These are phyloP conservation scores for Coix lacrymajobi DNA, from an alignment of 176 grass and related monocot genomes.

Conservation along the genomic window DNA sequence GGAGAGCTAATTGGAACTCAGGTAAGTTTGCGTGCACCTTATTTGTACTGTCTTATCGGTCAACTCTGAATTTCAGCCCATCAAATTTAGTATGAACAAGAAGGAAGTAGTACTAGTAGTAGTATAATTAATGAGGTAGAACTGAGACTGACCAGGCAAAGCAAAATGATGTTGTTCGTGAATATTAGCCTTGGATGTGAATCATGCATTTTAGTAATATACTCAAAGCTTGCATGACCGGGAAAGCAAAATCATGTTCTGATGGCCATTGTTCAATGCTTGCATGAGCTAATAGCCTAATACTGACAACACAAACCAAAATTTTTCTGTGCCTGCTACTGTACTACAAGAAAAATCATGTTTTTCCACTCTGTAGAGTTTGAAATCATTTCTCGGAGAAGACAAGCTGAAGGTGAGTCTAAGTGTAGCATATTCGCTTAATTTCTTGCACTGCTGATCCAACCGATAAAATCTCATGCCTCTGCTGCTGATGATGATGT, in stretches of 20 bases:
- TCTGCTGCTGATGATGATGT: background rate
- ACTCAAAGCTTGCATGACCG: background rate
- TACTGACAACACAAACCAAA: background rate
- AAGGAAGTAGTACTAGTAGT: background rate
- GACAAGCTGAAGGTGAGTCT: conserved; percentile 73
- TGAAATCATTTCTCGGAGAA: conserved; percentile 75
- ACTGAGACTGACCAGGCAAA: background rate
- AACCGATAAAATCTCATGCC: background rate
- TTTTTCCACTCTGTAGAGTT: conserved; percentile 51
- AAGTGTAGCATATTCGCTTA: background rate
- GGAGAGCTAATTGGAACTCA: conserved; percentile 79
- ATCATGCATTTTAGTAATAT: background rate
- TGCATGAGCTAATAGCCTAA: background rate
- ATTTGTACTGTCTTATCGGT: background rate
- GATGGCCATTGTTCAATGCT: background rate
- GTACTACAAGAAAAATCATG: no score
- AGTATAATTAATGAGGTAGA: background rate
- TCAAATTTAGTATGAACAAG: background rate
- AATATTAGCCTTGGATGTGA: background rate
- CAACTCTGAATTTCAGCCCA: background rate
- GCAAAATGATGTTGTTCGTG: background rate
- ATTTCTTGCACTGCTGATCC: background rate
- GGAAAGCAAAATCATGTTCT: background rate
- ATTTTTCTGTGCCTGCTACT: background rate
- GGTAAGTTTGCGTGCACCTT: conserved; percentile 20